These are phyloP conservation scores for Leccinum griseonigrum DNA, from an alignment of 1,284 basidiomycete genomes.

Conservation along the genomic window DNA sequence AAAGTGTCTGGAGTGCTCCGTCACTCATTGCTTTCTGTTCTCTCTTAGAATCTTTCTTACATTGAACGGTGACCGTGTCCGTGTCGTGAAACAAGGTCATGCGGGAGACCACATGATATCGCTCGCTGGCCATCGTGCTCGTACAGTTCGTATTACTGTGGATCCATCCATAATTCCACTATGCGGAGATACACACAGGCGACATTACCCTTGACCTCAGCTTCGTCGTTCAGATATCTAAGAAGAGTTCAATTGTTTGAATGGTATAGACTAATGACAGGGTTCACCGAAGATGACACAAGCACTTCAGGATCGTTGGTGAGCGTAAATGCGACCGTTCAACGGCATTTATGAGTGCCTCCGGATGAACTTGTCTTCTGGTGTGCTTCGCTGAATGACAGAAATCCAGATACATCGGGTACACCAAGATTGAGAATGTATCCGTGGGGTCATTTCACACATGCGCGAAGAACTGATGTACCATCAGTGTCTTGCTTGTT, in stretches of 20 bases:
- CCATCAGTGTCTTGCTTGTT: slow-evolving; percentile 3
- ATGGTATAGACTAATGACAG: slow-evolving; percentile 17
- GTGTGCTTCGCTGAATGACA: slow-evolving; percentile 67
- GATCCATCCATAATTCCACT: too few relatives aligned
- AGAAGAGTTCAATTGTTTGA: slow-evolving; percentile 11
- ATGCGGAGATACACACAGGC: too few relatives aligned
- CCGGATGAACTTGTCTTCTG: slow-evolving; percentile 57
- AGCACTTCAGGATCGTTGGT: slow-evolving; percentile 48
- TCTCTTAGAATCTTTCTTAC: too few relatives aligned
- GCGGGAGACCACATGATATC: too few relatives aligned
- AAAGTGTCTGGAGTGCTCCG: too few relatives aligned
- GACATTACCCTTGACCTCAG: too few relatives aligned
- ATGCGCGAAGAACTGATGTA: slow-evolving; percentile 67
- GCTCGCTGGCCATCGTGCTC: too few relatives aligned
- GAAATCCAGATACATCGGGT: slow-evolving; percentile 71
- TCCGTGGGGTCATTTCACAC: slow-evolving; percentile 86
- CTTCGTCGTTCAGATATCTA: slow-evolving; percentile 55
- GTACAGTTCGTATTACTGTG: too few relatives aligned
- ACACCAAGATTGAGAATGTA: slow-evolving; percentile 89
- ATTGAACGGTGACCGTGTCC: too few relatives aligned
- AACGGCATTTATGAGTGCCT: slow-evolving; percentile 69
- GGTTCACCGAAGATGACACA: slow-evolving; percentile 51
- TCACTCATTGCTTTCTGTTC: too few relatives aligned
- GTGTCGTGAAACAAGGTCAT: too few relatives aligned
- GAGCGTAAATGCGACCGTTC: slow-evolving; percentile 71